Conservation (phyloP, 2,329 filamentous ascomycete genomes). For the Lasiodiplodia hormozganensis region DNA sequence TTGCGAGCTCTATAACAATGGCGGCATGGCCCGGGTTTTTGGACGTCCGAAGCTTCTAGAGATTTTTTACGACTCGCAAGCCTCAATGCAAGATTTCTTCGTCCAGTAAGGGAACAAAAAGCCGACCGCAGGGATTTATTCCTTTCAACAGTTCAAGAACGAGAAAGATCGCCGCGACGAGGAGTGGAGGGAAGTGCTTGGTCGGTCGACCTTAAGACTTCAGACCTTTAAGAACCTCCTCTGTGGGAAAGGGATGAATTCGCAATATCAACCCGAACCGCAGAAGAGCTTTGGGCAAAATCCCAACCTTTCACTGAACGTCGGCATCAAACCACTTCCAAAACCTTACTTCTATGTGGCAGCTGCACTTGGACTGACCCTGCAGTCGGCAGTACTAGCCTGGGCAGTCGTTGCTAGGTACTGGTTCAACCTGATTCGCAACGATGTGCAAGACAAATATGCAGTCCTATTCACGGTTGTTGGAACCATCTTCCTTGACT, state of each 20-base stretch:
- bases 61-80: constrained; percentile 25
- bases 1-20: constrained; percentile 32
- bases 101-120: constrained; percentile 38
- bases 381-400: constrained; percentile 29
- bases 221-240: background rate
- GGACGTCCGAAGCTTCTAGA: constrained; percentile 36
- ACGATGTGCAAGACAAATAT: background rate
- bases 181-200: background rate
- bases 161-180: background rate
- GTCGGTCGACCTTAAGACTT: background rate
- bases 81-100: constrained; percentile 33
- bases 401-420: constrained; percentile 31
- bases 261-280: background rate
- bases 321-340: constrained; percentile 31
- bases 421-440: background rate
- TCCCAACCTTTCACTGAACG: constrained; percentile 37
- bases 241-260: background rate
- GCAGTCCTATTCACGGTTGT: constrained; percentile 44
- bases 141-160: background rate
- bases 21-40: constrained; percentile 30
- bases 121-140: background rate
- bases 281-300: constrained; percentile 25
- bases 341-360: background rate
- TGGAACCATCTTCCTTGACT: constrained; percentile 45
- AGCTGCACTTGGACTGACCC: constrained; percentile 33